phyloP scores from a whole-genome alignment of 1,284 basidiomycete species.

The Rhodotorula sp. region DNA sequence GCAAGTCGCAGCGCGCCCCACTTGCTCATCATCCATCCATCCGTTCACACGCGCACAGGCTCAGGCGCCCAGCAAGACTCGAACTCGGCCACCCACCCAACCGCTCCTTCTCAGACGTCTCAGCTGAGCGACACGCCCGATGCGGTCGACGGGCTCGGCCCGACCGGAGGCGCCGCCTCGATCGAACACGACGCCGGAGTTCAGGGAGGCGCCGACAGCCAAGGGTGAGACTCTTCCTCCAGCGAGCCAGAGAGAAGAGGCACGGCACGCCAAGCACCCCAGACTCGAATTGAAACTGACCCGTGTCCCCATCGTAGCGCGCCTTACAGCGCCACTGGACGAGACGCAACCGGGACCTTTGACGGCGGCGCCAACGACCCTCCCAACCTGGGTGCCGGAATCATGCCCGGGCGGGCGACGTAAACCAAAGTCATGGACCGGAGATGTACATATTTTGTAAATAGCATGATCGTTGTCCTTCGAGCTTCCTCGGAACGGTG shows the following conservation, averaged over 20 bases:
- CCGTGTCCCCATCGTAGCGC: not conserved
- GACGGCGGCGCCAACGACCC: conserved; percentile 30
- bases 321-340: conserved; percentile 14
- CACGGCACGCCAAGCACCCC: too few relatives aligned
- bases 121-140: not conserved
- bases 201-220: not conserved
- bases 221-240: not conserved
- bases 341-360: conserved; percentile 28
- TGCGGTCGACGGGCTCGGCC: conserved; percentile 6
- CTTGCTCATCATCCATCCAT: not conserved
- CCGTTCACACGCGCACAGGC: not conserved
- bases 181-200: not conserved
- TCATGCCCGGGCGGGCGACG: conserved; percentile 5
- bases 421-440: too few relatives aligned
- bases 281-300: not conserved
- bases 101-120: not conserved
- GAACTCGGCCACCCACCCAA: not conserved
- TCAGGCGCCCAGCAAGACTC: not conserved
- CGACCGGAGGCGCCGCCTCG: conserved; percentile 2
- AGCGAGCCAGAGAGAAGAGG: too few relatives aligned
- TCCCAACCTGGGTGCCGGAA: conserved; percentile 12
- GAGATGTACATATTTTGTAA: not conserved
- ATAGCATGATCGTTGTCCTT: not conserved
- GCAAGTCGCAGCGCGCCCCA: not conserved
- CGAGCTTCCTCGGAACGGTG: too few relatives aligned